These are phyloP conservation scores for Phytophthora agathidicida DNA, from an alignment of 352 stramenopile species.

Conservation along the genomic window DNA sequence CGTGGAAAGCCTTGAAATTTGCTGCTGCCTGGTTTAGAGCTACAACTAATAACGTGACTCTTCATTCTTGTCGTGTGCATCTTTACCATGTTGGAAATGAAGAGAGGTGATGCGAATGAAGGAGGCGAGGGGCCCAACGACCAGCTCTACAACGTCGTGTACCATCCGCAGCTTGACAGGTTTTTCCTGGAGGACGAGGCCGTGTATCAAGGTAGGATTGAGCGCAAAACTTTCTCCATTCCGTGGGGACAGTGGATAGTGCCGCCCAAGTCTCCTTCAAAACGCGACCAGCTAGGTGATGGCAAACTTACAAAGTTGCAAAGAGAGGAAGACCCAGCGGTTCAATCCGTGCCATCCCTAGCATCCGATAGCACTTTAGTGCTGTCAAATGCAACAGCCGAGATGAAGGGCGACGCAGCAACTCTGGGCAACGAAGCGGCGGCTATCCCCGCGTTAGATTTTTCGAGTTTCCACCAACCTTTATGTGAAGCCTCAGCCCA, in stretches of 20 bases:
- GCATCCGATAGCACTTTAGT: not conserved
- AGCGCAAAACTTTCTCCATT: constrained; percentile 15
- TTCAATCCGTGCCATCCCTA: not conserved
- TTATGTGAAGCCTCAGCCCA: not conserved
- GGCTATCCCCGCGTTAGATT: constrained; percentile 13
- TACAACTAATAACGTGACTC: constrained; percentile 19
- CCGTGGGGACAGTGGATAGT: constrained; percentile 50
- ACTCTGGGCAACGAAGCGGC: not conserved
- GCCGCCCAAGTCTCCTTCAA: constrained; percentile 31
- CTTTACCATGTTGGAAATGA: constrained; percentile 7
- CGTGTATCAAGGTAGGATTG: constrained; percentile 4
- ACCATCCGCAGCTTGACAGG: constrained; percentile 47
- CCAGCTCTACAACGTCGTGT: constrained; percentile 46
- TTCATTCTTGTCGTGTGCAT: constrained; percentile 16
- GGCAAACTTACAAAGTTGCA: not conserved
- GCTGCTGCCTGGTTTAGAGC: constrained; percentile 6
- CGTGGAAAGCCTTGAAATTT: too few relatives aligned
- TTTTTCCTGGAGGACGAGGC: constrained; percentile 53
- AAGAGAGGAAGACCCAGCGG: not conserved
- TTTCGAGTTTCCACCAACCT: constrained; percentile 14
- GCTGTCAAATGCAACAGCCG: not conserved
- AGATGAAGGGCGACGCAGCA: too few relatives aligned
- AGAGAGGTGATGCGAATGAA: not conserved
- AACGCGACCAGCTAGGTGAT: not conserved
- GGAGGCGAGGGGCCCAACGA: not conserved